A percentile compares a stretch with the other conserved stretches of the same genome.
phyloP scores from a whole-genome alignment of 2,329 filamentous ascomycete species.

The Ramularia endophylla region DNA sequence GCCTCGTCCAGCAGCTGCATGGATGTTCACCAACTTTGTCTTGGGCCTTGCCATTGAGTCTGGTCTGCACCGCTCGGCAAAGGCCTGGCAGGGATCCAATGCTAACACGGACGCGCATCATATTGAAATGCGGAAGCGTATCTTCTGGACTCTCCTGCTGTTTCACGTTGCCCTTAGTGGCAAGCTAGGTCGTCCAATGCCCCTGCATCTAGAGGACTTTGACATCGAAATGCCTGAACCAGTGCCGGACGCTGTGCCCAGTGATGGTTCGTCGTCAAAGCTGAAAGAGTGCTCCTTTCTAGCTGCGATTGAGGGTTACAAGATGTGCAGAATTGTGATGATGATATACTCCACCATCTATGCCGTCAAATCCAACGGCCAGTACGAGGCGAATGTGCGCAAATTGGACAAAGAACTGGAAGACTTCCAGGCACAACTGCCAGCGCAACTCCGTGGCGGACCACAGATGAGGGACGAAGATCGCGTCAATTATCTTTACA shows the following conservation, averaged over 20 bases:
- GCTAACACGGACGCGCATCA: constrained; percentile 54
- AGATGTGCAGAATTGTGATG: constrained; percentile 60
- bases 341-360: constrained; percentile 76
- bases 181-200: constrained; percentile 71
- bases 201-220: constrained; percentile 66
- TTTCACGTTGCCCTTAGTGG: constrained; percentile 65
- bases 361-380: constrained; percentile 51
- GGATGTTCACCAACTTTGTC: constrained; percentile 59
- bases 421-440: constrained; percentile 59
- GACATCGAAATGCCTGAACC: constrained; percentile 71
- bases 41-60: constrained; percentile 67
- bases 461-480: constrained; percentile 41
- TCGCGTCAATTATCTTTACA: constrained; percentile 43
- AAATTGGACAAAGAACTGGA: constrained; percentile 60
- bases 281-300: constrained; percentile 59
- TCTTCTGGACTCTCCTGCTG: constrained; percentile 67
- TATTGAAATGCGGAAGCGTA: constrained; percentile 69
- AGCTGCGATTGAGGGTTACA: constrained; percentile 60
- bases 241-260: constrained; percentile 64
- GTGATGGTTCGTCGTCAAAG: constrained; percentile 44
- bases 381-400: constrained; percentile 58
- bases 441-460: constrained; percentile 52
- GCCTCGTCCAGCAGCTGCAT: constrained; percentile 70
- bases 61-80: constrained; percentile 66
- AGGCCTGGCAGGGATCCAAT: constrained; percentile 48